These are phyloP conservation scores for Croton laevigatus DNA, from an alignment of 441 rosid genomes.

Conservation along the genomic window DNA sequence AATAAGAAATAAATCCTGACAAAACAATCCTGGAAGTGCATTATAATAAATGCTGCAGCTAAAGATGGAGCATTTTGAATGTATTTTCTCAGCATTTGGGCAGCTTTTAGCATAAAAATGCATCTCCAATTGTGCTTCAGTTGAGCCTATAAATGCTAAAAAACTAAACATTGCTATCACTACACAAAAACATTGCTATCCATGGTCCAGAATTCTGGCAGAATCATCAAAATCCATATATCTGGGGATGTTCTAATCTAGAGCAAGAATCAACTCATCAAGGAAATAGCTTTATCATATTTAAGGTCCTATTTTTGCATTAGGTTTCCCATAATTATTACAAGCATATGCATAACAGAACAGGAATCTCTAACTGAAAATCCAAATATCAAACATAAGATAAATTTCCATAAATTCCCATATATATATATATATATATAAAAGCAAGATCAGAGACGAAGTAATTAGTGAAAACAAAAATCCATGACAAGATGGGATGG, in stretches of 20 bases:
- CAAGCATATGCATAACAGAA: background rate
- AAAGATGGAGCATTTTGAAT: conserved; percentile 67
- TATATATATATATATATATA: background rate
- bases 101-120: conserved; percentile 63
- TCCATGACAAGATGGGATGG: background rate
- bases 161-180: conserved; percentile 18
- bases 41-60: conserved; percentile 70
- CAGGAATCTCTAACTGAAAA: background rate
- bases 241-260: too few relatives aligned
- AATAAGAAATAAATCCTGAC: conserved; percentile 47
- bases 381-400: background rate
- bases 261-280: background rate
- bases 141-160: conserved; percentile 31
- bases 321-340: background rate
- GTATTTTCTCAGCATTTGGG: conserved; percentile 73
- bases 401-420: background rate
- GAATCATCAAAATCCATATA: background rate
- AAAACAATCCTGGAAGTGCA: conserved; percentile 92
- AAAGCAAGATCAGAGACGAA: background rate
- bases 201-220: background rate
- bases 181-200: conserved; percentile 22
- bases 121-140: conserved; percentile 52
- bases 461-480: background rate
- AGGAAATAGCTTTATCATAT: background rate
- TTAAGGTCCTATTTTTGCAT: background rate